Evolutionary conservation across 2,329 filamentous ascomycete genomes (phyloP).

Genomic region (Paraphaeosphaeria sporulosa): DNA sequence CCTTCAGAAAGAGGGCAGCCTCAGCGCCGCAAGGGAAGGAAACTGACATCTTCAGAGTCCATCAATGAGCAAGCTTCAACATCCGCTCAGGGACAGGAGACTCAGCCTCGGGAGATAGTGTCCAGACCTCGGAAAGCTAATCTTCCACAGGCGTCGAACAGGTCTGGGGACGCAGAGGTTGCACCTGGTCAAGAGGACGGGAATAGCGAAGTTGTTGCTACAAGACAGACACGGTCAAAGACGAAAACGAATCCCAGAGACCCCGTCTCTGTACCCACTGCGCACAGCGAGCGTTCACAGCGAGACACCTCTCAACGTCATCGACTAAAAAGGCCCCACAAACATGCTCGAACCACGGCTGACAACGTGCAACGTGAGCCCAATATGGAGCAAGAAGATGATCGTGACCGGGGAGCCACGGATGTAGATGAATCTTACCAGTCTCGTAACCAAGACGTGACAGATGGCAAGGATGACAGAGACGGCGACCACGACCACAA

Average conservation of each 20-base stretch:
- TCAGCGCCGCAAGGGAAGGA: neutral
- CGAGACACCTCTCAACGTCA: neutral
- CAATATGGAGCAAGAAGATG: neutral
- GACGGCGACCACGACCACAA: slow-evolving; percentile 4
- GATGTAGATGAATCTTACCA: neutral
- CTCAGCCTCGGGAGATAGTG: neutral
- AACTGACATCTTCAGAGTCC: neutral
- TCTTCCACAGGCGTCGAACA: neutral
- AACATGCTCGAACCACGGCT: neutral
- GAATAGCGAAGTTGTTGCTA: neutral
- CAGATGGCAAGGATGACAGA: slow-evolving; percentile 8
- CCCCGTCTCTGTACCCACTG: neutral
- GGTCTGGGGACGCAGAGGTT: no score
- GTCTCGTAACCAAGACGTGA: neutral
- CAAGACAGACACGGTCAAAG: neutral
- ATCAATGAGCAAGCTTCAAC: neutral
- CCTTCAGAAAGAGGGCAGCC: neutral
- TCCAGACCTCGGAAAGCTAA: neutral
- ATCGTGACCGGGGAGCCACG: neutral
- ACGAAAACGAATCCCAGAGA: neutral
- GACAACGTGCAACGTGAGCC: neutral
- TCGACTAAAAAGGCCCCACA: neutral
- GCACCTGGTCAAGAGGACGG: neutral
- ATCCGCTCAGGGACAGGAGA: neutral
- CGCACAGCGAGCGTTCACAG: neutral